These are phyloP conservation scores for Hsuehochloa calcarea DNA, from an alignment of 176 grass and related monocot species.

Conservation along the genomic window DNA sequence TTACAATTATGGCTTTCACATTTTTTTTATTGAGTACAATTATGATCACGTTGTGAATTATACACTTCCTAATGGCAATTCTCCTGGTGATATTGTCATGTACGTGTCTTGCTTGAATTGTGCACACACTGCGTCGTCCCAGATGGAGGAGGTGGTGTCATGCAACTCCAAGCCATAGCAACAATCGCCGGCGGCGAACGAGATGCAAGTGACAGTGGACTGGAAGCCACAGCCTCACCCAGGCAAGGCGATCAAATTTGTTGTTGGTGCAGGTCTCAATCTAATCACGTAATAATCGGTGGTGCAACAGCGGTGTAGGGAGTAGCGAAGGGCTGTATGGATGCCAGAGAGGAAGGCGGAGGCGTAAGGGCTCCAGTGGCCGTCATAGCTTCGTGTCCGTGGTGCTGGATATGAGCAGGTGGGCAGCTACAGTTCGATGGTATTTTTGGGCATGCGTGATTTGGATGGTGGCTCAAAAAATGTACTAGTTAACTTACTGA, in stretches of 20 bases:
- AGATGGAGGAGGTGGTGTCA: not conserved
- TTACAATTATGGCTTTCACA: not conserved
- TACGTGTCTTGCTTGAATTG: not conserved
- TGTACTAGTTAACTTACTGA: too few species aligned
- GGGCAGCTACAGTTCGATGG: too few species aligned
- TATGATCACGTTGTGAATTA: not conserved
- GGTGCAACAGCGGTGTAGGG: too few species aligned
- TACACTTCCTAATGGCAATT: not conserved
- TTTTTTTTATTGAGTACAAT: not conserved
- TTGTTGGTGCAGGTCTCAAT: too few species aligned
- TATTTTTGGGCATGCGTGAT: too few species aligned
- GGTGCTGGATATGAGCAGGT: too few species aligned
- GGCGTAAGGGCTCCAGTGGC: too few species aligned
- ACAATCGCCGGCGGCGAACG: not conserved
- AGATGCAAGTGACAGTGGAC: not conserved
- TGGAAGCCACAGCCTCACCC: slow-evolving; percentile 44
- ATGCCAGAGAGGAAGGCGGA: too few species aligned
- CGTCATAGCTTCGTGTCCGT: too few species aligned
- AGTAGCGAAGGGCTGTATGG: too few species aligned
- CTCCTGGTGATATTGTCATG: not conserved
- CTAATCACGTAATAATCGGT: too few species aligned
- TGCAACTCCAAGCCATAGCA: slow-evolving; percentile 7
- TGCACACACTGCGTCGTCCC: not conserved
- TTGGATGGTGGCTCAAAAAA: too few species aligned
- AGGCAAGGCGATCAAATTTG: slow-evolving; percentile 40